These are phyloP conservation scores for Penicillium coprophilum DNA, from an alignment of 495 filamentous ascomycete genomes.

Conservation along the genomic window DNA sequence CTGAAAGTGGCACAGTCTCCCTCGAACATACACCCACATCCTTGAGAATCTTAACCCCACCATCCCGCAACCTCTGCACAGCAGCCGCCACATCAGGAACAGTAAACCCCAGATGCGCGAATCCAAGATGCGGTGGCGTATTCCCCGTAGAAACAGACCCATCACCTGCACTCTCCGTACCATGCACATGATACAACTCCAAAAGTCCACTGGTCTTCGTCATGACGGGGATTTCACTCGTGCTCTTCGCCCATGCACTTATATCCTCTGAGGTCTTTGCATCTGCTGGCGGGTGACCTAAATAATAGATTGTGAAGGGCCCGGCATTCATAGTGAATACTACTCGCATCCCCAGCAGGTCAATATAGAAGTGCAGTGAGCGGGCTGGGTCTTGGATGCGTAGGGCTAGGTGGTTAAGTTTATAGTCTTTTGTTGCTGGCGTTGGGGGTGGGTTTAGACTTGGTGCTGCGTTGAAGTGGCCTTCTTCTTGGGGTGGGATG, in stretches of 20 bases:
- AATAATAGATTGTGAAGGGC: constrained; percentile 46
- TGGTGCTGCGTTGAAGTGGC: constrained; percentile 31
- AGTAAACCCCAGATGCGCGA: constrained; percentile 43
- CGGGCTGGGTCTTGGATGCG: constrained; percentile 39
- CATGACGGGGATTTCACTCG: constrained; percentile 26
- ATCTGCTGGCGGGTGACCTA: constrained; percentile 37
- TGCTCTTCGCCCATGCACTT: constrained; percentile 27
- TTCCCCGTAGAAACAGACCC: constrained; percentile 31
- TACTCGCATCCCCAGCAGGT: constrained; percentile 49
- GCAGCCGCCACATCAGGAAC: constrained; percentile 37
- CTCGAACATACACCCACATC: constrained; percentile 33
- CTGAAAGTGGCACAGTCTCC: constrained; percentile 34
- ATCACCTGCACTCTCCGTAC: constrained; percentile 21
- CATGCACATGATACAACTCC: constrained; percentile 41
- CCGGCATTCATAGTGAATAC: constrained; percentile 49
- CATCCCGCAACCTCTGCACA: constrained; percentile 30
- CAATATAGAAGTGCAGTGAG: constrained; percentile 46
- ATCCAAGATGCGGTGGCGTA: constrained; percentile 36
- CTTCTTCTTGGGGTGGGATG: constrained; percentile 22
- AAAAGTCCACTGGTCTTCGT: constrained; percentile 34
- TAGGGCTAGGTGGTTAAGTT: constrained; percentile 48
- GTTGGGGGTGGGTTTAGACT: constrained; percentile 29
- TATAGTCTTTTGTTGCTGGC: constrained; percentile 40
- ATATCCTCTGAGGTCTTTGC: constrained; percentile 21
- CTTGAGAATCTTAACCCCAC: constrained; percentile 38